phyloP scores from a whole-genome alignment of 306 rosid genomes.

The Vicia sativa region DNA sequence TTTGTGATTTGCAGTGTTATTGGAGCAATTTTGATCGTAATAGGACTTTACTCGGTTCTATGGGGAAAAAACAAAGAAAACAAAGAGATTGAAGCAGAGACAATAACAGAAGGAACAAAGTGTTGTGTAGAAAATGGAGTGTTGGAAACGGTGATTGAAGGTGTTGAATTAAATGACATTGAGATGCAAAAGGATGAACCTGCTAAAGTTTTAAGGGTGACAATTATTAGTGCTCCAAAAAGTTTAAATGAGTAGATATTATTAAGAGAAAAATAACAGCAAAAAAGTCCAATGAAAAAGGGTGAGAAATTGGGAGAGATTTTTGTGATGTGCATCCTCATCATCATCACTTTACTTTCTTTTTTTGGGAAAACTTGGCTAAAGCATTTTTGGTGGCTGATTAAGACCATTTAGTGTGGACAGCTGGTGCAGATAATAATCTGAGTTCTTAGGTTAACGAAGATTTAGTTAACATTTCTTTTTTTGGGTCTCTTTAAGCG shows the following conservation, averaged over 20 bases:
- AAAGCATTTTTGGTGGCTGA: conserved; percentile 16
- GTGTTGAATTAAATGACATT: conserved; percentile 41
- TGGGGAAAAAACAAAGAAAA: conserved; percentile 87
- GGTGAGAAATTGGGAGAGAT: conserved; percentile 38
- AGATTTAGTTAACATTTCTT: too few species aligned
- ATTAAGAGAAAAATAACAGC: conserved; percentile 28
- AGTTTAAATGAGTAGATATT: conserved; percentile 24
- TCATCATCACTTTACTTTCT: conserved; percentile 26
- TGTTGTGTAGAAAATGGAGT: conserved; percentile 39
- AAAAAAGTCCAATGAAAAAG: conserved; percentile 38
- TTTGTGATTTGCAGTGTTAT: conserved; percentile 49
- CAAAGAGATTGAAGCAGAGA: conserved; percentile 56
- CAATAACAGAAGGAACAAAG: conserved; percentile 40
- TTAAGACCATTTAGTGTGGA: conserved; percentile 41
- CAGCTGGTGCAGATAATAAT: neutral
- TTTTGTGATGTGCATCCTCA: conserved; percentile 36
- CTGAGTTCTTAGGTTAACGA: too few species aligned
- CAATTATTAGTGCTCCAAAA: conserved; percentile 43
- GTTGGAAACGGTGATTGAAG: conserved; percentile 49
- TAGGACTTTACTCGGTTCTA: conserved; percentile 82
- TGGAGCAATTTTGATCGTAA: conserved; percentile 73
- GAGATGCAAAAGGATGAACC: conserved; percentile 55
- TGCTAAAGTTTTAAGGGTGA: conserved; percentile 28
- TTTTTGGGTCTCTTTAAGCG: too few species aligned
- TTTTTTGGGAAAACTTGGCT: conserved; percentile 29